Conservation (phyloP, 495 filamentous ascomycete genomes). For the Neurospora sp. region DNA sequence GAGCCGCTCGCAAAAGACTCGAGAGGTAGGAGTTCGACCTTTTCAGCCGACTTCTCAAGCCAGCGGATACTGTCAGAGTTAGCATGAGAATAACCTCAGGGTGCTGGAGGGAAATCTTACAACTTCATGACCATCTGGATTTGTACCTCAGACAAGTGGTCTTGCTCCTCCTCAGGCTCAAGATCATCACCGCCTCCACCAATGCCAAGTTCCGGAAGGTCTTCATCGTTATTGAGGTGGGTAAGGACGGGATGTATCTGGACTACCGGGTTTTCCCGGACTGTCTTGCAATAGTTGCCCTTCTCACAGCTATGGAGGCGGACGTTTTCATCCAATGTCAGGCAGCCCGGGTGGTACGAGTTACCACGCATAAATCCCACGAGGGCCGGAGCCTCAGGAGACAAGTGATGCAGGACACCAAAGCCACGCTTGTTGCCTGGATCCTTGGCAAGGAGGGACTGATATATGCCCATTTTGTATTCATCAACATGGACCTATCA, state of each 20-base stretch:
- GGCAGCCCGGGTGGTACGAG: conserved; percentile 50
- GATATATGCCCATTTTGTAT: conserved; percentile 68
- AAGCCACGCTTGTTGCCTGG: conserved; percentile 13
- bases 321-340: conserved; percentile 53
- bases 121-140: conserved; percentile 37
- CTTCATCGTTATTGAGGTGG: conserved; percentile 39
- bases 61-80: conserved; percentile 8
- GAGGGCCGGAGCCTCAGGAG: conserved; percentile 53
- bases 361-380: conserved; percentile 74
- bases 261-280: conserved; percentile 50
- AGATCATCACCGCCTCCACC: conserved; percentile 75
- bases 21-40: conserved; percentile 14
- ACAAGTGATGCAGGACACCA: conserved; percentile 26
- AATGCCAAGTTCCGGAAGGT: conserved; percentile 62
- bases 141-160: conserved; percentile 36
- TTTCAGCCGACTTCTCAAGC: conserved; percentile 10
- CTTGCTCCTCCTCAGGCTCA: conserved; percentile 52
- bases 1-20: conserved; percentile 16
- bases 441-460: conserved; percentile 43
- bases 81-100: not conserved
- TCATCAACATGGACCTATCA: conserved; percentile 67
- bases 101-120: conserved; percentile 19
- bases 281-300: conserved; percentile 49
- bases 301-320: conserved; percentile 85
- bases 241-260: conserved; percentile 71